Evolutionary conservation across 2,329 filamentous ascomycete species (phyloP), one percentile per base, ranked within the genome.

Genomic region (Colletotrichum coccodes): DNA sequence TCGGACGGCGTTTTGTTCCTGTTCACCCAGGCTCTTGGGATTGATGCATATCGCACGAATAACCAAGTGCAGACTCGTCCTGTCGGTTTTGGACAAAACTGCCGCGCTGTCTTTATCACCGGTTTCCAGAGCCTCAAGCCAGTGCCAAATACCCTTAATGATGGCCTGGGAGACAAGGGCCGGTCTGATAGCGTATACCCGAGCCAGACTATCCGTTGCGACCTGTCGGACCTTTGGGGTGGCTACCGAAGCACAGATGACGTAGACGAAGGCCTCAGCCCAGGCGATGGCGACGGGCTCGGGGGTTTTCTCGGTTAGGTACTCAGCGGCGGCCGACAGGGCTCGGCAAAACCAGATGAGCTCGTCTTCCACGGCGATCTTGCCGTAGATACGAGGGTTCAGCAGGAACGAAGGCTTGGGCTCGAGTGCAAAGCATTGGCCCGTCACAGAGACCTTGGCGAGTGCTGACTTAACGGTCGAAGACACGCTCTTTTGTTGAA

Each of bases 401-500:
- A 98, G 85, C 23, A 98, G 83, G 78, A 97, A 96, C 0, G 95
- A 97, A 16, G 93, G 91, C 77, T 97, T 97, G 0, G 93, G 90
- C n/a, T 91, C 90, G 42, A 90, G 79, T 2, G 86, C 85, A 68
- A 97, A 84, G 12, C 89, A 89, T 73, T 94, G 90, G 57, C 90
- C 87, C 28, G 87, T 78, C 30, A 94, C 81, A 34, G 88, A 83
- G 28, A 88, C 85, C 74, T 92, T 91, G 26, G 88, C 78, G 40
- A 91, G 75, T 2, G 81, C 73, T 12, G 82, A 68, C 30, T 79
- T 79, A 18, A 79, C 78, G 3, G 86, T 76, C 47, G 87, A 80
- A 73, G 86, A 85, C 59, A 90, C 88, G 16, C 89, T 82, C 42
- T 86, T 83, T 28, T 84, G 83, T 63, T 89, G 81, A 14, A 89